A percentile compares a stretch with the other conserved stretches of the same genome.
Evolutionary conservation across 805 yeast genomes (phyloP).

Genomic region (Lipomyces chichibuensis): DNA sequence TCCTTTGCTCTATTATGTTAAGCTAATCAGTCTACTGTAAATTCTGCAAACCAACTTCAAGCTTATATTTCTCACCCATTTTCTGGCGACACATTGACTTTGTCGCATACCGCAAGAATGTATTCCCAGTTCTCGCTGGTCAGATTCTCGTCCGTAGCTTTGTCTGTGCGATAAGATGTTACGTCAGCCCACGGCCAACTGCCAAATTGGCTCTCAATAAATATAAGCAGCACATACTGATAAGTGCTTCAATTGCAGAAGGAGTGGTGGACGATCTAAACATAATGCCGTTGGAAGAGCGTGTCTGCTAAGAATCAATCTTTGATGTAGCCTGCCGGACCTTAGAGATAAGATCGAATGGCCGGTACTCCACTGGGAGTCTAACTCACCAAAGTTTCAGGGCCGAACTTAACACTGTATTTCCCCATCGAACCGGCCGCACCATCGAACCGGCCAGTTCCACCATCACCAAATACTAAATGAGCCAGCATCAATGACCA

Average conservation of each 20-base stretch:
- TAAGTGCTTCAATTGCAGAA: constrained; percentile 1
- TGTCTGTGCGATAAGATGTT: constrained; percentile 33
- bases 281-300: constrained; percentile 4
- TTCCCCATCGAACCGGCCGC: too few relatives aligned
- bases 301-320: not conserved
- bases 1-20: constrained; percentile 44
- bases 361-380: too few relatives aligned
- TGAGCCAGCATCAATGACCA: too few relatives aligned
- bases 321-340: too few relatives aligned
- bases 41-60: not conserved
- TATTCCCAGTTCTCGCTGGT: constrained; percentile 70
- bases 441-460: too few relatives aligned
- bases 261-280: constrained; percentile 19
- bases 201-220: not conserved
- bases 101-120: constrained; percentile 67
- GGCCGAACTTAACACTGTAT: too few relatives aligned
- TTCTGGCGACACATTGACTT: constrained; percentile 63
- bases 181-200: not conserved
- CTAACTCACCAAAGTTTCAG: too few relatives aligned
- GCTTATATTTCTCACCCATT: constrained; percentile 43
- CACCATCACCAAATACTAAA: too few relatives aligned
- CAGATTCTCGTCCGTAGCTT: constrained; percentile 67
- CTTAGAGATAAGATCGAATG: too few relatives aligned
- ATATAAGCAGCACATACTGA: not conserved
- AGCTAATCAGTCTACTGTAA: not conserved